These are phyloP conservation scores for Saussurea involucrata DNA, from an alignment of 129 eudicot genomes.

Conservation along the genomic window DNA sequence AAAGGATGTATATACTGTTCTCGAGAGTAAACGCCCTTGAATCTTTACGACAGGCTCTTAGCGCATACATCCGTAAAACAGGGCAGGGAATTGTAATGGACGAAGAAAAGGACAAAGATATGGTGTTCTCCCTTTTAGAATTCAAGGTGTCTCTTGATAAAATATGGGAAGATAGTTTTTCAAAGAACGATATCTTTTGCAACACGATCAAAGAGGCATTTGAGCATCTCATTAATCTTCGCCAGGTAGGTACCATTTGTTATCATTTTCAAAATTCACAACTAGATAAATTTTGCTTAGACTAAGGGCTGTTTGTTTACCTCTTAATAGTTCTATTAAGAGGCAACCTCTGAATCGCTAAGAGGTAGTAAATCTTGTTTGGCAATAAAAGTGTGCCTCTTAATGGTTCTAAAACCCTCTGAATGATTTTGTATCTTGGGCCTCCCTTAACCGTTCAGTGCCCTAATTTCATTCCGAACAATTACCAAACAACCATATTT, in stretches of 20 bases:
- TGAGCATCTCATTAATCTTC: slow-evolving; percentile 92
- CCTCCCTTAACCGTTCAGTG: too few relatives aligned
- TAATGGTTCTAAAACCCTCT: too few relatives aligned
- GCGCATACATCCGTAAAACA: slow-evolving; percentile 71
- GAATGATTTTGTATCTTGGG: too few relatives aligned
- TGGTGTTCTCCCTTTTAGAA: slow-evolving; percentile 83
- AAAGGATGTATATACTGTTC: slow-evolving; percentile 72
- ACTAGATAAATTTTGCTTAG: too few relatives aligned
- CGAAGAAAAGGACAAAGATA: slow-evolving; percentile 96
- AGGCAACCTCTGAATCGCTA: too few relatives aligned
- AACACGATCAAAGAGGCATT: slow-evolving; percentile 94
- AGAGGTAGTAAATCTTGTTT: too few relatives aligned
- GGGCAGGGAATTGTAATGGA: slow-evolving; percentile 91
- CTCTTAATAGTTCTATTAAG: too few relatives aligned
- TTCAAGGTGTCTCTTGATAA: slow-evolving; percentile 81
- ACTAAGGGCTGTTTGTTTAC: too few relatives aligned
- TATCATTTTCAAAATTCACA: not conserved
- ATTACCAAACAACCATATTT: too few relatives aligned
- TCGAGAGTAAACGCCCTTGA: slow-evolving; percentile 87
- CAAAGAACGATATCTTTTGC: slow-evolving; percentile 81
- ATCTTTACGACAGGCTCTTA: slow-evolving; percentile 71
- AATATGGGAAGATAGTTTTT: slow-evolving; percentile 95
- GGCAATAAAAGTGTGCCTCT: too few relatives aligned
- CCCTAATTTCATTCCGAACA: too few relatives aligned
- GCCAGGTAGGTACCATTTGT: slow-evolving; percentile 93